phyloP scores from a whole-genome alignment of 805 yeast species.

The Candida bentonensis region DNA sequence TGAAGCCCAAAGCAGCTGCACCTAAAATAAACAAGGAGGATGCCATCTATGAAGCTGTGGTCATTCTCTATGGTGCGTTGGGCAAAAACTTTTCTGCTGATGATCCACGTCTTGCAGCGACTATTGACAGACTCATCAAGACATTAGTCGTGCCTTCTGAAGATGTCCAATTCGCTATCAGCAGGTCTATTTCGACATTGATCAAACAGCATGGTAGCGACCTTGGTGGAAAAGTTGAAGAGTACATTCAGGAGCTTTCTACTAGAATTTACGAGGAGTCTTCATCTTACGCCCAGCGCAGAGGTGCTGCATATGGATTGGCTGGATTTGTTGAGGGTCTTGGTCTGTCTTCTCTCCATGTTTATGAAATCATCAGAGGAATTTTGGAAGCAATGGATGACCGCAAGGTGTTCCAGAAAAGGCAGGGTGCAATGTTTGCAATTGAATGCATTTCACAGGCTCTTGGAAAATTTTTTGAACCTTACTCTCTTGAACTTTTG shows the following conservation, averaged over 20 bases:
- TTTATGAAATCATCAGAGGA: slow-evolving; percentile 61
- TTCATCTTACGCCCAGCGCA: slow-evolving; percentile 35
- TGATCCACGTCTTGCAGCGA: slow-evolving; percentile 50
- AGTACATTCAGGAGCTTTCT: slow-evolving; percentile 44
- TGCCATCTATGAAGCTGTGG: slow-evolving; percentile 59
- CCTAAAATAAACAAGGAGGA: slow-evolving; percentile 35
- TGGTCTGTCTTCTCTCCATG: slow-evolving; percentile 66
- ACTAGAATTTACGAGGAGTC: slow-evolving; percentile 43
- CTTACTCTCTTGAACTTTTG: slow-evolving; percentile 78
- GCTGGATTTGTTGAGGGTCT: slow-evolving; percentile 87
- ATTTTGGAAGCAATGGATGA: slow-evolving; percentile 79
- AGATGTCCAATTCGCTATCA: slow-evolving; percentile 76
- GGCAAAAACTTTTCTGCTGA: slow-evolving; percentile 64
- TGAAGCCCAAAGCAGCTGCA: background rate
- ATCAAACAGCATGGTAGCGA: slow-evolving; percentile 30
- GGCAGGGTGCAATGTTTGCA: slow-evolving; percentile 82
- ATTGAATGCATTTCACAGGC: slow-evolving; percentile 73
- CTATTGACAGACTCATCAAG: slow-evolving; percentile 53
- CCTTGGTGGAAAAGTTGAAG: slow-evolving; percentile 26
- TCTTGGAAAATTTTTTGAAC: slow-evolving; percentile 73
- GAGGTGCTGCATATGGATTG: slow-evolving; percentile 94
- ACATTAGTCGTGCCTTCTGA: slow-evolving; percentile 83
- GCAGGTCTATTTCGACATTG: slow-evolving; percentile 76
- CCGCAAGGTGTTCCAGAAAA: slow-evolving; percentile 51
- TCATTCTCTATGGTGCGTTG: slow-evolving; percentile 79